Evolutionary conservation across 164 flowering plant genomes (phyloP).

Genomic region (Santalum album): DNA sequence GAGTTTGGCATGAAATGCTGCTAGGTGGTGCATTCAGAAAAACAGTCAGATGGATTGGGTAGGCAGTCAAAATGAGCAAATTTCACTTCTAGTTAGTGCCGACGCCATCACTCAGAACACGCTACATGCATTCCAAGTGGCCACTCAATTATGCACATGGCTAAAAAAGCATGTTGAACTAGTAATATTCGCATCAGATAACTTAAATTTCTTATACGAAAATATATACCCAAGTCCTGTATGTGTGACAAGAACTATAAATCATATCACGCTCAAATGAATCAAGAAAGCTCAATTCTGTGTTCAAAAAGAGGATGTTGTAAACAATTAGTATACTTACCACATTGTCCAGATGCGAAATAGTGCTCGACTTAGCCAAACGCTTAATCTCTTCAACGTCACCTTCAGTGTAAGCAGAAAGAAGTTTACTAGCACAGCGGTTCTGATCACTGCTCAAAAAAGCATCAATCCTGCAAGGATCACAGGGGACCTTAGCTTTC

Average conservation of each 20-base stretch:
- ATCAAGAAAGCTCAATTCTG: background rate
- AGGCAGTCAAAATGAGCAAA: too few relatives aligned
- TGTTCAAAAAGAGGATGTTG: background rate
- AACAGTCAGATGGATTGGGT: too few relatives aligned
- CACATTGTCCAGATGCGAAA: constrained; percentile 74
- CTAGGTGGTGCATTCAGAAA: too few relatives aligned
- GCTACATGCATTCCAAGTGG: too few relatives aligned
- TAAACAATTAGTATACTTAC: constrained; percentile 25
- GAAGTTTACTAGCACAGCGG: constrained; percentile 68
- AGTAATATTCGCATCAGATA: too few relatives aligned
- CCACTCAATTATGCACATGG: too few relatives aligned
- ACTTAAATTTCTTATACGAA: too few relatives aligned
- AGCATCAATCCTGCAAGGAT: constrained; percentile 57
- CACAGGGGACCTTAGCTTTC: too few relatives aligned
- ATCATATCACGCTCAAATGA: background rate
- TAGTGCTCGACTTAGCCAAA: constrained; percentile 59
- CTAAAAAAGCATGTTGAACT: too few relatives aligned
- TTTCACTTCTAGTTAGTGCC: too few relatives aligned
- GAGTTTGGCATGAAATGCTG: too few relatives aligned
- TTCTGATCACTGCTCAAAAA: constrained; percentile 76
- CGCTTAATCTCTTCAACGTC: constrained; percentile 84
- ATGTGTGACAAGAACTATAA: background rate
- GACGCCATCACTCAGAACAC: too few relatives aligned
- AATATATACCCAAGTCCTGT: constrained; percentile 1
- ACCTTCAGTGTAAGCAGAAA: constrained; percentile 79